Percentiles rank a stretch among this genome's conserved stretches.
Conservation (phyloP, 1,284 basidiomycete genomes). For the Hypsizygus ulmarius region DNA sequence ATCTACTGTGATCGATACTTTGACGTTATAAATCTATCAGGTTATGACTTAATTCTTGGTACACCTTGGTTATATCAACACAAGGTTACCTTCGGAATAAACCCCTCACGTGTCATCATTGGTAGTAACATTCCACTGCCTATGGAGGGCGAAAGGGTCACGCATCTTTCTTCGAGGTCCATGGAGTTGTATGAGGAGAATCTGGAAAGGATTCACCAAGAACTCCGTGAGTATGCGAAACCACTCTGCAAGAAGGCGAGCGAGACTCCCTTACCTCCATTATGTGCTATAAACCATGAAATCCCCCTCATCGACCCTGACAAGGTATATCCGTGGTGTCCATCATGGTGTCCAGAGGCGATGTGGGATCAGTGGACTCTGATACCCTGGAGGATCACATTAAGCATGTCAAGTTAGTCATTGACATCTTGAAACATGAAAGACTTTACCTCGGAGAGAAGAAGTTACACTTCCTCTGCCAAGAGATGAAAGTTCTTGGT, state of each 20-base stretch:
- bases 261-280: constrained; percentile 27
- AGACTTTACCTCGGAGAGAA: constrained; percentile 10
- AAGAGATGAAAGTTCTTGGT: constrained; percentile 25
- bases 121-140: constrained; percentile 15
- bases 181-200: constrained; percentile 16
- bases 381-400: constrained; percentile 33
- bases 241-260: constrained; percentile 22
- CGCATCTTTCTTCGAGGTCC: constrained; percentile 17
- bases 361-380: constrained; percentile 25
- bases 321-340: constrained; percentile 27
- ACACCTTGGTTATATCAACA: constrained; percentile 33
- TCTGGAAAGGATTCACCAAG: constrained; percentile 14
- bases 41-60: constrained; percentile 32
- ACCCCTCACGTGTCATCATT: constrained; percentile 21
- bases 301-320: constrained; percentile 31
- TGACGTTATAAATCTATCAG: constrained; percentile 31
- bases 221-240: constrained; percentile 20
- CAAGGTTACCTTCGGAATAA: constrained; percentile 20
- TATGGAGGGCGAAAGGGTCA: constrained; percentile 22
- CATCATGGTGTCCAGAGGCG: constrained; percentile 27
- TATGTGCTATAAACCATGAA: constrained; percentile 30
- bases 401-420: constrained; percentile 25
- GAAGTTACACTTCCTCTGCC: constrained; percentile 16
- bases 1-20: constrained; percentile 29
- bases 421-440: constrained; percentile 25